These are phyloP conservation scores for Mimosa pudica DNA, from an alignment of 306 rosid genomes.

Conservation along the genomic window DNA sequence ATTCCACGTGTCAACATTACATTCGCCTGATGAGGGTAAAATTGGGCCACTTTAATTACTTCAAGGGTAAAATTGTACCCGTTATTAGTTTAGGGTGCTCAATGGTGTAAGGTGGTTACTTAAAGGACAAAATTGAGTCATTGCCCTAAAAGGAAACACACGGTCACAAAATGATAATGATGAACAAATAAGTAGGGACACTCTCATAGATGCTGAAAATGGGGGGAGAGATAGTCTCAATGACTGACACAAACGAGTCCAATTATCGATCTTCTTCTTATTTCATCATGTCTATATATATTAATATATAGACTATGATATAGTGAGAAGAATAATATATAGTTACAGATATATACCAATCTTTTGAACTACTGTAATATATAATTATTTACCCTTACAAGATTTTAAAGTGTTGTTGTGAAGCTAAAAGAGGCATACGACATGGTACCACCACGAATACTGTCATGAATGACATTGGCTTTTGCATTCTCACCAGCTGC, in stretches of 20 bases:
- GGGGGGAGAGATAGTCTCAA: not conserved
- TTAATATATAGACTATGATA: too few species aligned
- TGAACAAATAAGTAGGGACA: not conserved
- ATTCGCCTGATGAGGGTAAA: too few species aligned
- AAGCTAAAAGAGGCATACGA: constrained; percentile 8
- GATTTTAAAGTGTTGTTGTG: not conserved
- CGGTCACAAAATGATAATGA: not conserved
- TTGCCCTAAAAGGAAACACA: not conserved
- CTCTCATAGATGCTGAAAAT: not conserved
- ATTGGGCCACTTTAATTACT: too few species aligned
- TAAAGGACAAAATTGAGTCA: too few species aligned
- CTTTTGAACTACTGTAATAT: not conserved
- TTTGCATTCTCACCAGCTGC: constrained; percentile 50
- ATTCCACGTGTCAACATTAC: too few species aligned
- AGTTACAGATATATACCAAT: too few species aligned
- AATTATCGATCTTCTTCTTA: too few species aligned
- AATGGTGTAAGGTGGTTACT: too few species aligned
- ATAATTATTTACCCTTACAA: not conserved
- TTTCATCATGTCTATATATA: too few species aligned
- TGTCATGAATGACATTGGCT: not conserved
- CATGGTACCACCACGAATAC: not conserved
- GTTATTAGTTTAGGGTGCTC: too few species aligned
- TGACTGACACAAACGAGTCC: not conserved
- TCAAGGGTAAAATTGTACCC: too few species aligned
- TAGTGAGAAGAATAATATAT: too few species aligned